These are phyloP conservation scores for Lasiosphaeris hirsuta DNA, from an alignment of 495 filamentous ascomycete genomes.

Conservation along the genomic window DNA sequence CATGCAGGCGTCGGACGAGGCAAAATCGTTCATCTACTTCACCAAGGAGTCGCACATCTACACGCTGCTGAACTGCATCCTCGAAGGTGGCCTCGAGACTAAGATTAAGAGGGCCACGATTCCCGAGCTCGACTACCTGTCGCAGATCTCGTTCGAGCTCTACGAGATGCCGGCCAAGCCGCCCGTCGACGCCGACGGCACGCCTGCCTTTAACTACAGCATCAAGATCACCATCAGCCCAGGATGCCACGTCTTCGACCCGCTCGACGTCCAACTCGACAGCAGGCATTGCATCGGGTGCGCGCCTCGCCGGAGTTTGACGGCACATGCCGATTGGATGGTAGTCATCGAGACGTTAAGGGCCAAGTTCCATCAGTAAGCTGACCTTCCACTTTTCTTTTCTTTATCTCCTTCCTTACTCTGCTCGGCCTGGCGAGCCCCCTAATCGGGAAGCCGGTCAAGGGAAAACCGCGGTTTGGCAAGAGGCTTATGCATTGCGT, in stretches of 20 bases:
- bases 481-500: slow-evolving; percentile 6
- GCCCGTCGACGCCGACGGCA: slow-evolving; percentile 38
- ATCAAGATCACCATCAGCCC: slow-evolving; percentile 95
- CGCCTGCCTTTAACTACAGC: slow-evolving; percentile 74
- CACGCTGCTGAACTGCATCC: slow-evolving; percentile 93
- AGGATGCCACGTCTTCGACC: slow-evolving; percentile 93
- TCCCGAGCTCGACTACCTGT: slow-evolving; percentile 96
- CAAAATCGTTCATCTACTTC: slow-evolving; percentile 97
- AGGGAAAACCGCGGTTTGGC: neutral
- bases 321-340: slow-evolving; percentile 93
- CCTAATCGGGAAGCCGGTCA: neutral
- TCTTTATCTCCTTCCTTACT: neutral
- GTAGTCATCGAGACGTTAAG: slow-evolving; percentile 88
- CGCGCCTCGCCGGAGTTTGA: slow-evolving; percentile 81
- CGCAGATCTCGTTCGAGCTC: slow-evolving; percentile 94
- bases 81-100: slow-evolving; percentile 92
- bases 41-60: slow-evolving; percentile 99
- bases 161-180: slow-evolving; percentile 85
- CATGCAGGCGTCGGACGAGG: slow-evolving; percentile 87
- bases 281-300: slow-evolving; percentile 92
- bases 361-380: slow-evolving; percentile 91
- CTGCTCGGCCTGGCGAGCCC: neutral
- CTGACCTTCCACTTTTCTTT: neutral
- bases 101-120: slow-evolving; percentile 88
- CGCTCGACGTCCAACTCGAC: slow-evolving; percentile 91